Conservation (phyloP, 2,329 filamentous ascomycete species). For the Chrysosporium keratinophilum region DNA sequence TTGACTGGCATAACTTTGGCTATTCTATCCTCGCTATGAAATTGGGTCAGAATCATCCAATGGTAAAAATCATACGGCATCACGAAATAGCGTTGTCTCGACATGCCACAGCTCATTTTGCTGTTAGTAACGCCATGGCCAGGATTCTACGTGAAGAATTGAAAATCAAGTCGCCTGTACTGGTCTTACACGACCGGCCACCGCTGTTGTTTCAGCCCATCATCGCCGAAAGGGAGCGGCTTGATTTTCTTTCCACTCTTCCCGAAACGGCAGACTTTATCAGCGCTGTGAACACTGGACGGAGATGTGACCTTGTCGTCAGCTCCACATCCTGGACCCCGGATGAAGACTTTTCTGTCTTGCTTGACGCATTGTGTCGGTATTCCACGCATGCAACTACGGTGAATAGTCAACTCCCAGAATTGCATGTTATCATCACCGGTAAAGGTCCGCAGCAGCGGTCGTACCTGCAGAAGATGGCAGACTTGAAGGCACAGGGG, state of each 20-base stretch:
- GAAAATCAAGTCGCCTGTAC: conserved; percentile 52
- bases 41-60: conserved; percentile 53
- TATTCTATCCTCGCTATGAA: conserved; percentile 77
- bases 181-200: conserved; percentile 77
- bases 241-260: conserved; percentile 54
- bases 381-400: conserved; percentile 53
- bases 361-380: conserved; percentile 67
- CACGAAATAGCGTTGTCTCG: conserved; percentile 68
- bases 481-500: conserved; percentile 48
- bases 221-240: conserved; percentile 42
- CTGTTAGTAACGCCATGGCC: conserved; percentile 84
- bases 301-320: conserved; percentile 59
- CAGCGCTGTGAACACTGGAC: conserved; percentile 47
- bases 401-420: conserved; percentile 44
- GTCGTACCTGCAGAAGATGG: conserved; percentile 59
- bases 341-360: conserved; percentile 85
- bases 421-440: conserved; percentile 80
- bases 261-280: conserved; percentile 54
- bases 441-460: conserved; percentile 81
- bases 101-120: conserved; percentile 63
- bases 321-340: conserved; percentile 96
- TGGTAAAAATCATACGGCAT: conserved; percentile 64
- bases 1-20: conserved; percentile 99
- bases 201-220: conserved; percentile 67
- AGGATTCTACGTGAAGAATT: conserved; percentile 60